phyloP scores from a whole-genome alignment of 768 basidiomycete species.

The Lyophyllum shimeji region DNA sequence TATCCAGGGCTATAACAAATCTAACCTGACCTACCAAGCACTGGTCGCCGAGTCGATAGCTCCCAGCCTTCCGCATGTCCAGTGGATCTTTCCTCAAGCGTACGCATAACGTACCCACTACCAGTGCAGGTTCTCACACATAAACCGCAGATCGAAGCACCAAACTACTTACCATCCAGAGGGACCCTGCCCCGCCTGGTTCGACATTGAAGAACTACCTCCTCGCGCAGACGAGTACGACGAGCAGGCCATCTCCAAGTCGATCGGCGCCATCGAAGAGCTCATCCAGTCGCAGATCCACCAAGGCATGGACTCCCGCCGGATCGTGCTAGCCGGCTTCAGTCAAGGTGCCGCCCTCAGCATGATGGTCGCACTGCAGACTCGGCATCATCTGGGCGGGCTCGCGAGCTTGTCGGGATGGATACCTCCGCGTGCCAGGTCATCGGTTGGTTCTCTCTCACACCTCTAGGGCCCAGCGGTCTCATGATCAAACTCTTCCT shows the following conservation, averaged over 20 bases:
- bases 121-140: neutral
- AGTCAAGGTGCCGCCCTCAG: slow-evolving; percentile 36
- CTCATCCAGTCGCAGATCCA: slow-evolving; percentile 32
- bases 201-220: slow-evolving; percentile 33
- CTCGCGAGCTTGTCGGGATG: slow-evolving; percentile 37
- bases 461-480: neutral
- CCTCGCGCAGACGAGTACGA: slow-evolving; percentile 31
- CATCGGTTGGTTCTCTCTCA: slow-evolving; percentile 22
- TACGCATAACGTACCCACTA: slow-evolving; percentile 7
- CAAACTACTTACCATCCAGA: slow-evolving; percentile 27
- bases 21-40: slow-evolving; percentile 26
- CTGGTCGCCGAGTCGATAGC: slow-evolving; percentile 25
- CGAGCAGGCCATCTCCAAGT: slow-evolving; percentile 23
- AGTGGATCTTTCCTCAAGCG: slow-evolving; percentile 40
- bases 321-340: slow-evolving; percentile 34
- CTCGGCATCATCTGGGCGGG: slow-evolving; percentile 33
- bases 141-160: slow-evolving; percentile 14
- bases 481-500: neutral
- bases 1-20: slow-evolving; percentile 33
- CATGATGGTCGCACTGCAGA: slow-evolving; percentile 31
- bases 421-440: slow-evolving; percentile 30
- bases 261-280: slow-evolving; percentile 27
- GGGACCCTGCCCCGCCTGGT: slow-evolving; percentile 33
- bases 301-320: slow-evolving; percentile 23
- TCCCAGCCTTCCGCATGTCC: slow-evolving; percentile 26